Base-by-base conservation (phyloP, 2,329 filamentous ascomycete species). In the Arachnomyces sp. region DNA sequence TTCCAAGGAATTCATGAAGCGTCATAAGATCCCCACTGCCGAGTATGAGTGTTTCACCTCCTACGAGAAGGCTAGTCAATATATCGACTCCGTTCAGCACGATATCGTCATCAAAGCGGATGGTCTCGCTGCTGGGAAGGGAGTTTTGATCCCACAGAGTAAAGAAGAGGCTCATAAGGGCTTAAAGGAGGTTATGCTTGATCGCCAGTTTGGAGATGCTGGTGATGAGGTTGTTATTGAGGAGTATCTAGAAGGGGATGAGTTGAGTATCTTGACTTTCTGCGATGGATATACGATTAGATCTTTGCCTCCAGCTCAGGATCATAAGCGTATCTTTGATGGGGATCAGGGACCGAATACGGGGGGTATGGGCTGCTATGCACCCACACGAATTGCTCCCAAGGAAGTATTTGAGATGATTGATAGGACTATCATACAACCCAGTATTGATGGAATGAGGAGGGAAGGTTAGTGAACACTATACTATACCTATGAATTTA, bases 281-380 rank as follows among this genome's bases (percentile, higher is more conserved):
- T 86, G 82, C 56, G 92, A 98, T 59, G 92, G 92, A 38, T 83
- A 84, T 59, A 83, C 82, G 1, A 84, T 94, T 59, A 77, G 78
- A 57, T 87, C 84, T 7, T 72, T 96, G 7, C 90, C 90, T 4
- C 83, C 92, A 1, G 90, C 90, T 2, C 92, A 98, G 63, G 92
- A 96, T 62, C 92, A 98, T 72, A 96, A 98, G 75, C 79, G 88
- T 46, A 88, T 93, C 49, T 85, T 84, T 39, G 92, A 98, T 55
- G 86, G 85, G 40, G 90, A 96, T 59, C 74, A 78, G 36, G 92
- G 92, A 1, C 86, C 88, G 29, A 96, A 96, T 67, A 96, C 92
- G 2, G 92, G 90, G 44, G 92, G 92, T 31, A 96, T 96, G 92
- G 92, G 92, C 38, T 95, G 88, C 59, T 96, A 96, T 63, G 88